These are phyloP conservation scores for Candida chauliodis DNA, from an alignment of 805 yeast species.

Conservation along the genomic window DNA sequence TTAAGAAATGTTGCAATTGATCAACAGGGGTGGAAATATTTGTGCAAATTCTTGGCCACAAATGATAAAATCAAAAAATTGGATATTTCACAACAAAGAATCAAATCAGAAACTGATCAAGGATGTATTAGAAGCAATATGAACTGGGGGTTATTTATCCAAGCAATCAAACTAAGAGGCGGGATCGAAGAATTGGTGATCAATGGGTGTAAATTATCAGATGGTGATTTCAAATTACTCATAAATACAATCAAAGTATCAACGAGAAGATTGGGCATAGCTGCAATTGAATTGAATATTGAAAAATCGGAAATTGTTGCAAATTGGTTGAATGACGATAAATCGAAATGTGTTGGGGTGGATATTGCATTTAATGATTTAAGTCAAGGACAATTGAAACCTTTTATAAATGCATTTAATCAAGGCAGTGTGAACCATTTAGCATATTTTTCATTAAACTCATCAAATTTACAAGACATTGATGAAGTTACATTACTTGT, in stretches of 20 bases:
- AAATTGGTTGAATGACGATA: slow-evolving; percentile 44
- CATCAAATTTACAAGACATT: slow-evolving; percentile 44
- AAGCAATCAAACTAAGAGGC: slow-evolving; percentile 40
- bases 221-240: slow-evolving; percentile 37
- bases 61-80: slow-evolving; percentile 45
- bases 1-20: slow-evolving; percentile 55
- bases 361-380: slow-evolving; percentile 56
- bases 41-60: slow-evolving; percentile 46
- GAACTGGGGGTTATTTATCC: slow-evolving; percentile 52
- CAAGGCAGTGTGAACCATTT: slow-evolving; percentile 28
- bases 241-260: slow-evolving; percentile 39
- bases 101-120: slow-evolving; percentile 43
- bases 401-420: slow-evolving; percentile 42
- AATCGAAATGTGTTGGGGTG: slow-evolving; percentile 49
- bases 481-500: slow-evolving; percentile 36
- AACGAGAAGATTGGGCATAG: slow-evolving; percentile 53
- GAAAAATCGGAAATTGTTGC: slow-evolving; percentile 41
- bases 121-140: slow-evolving; percentile 39
- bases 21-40: slow-evolving; percentile 45
- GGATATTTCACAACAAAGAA: slow-evolving; percentile 55
- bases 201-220: slow-evolving; percentile 51
- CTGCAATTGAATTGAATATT: slow-evolving; percentile 45
- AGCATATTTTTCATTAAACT: slow-evolving; percentile 50
- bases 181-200: slow-evolving; percentile 58
- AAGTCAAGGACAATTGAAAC: slow-evolving; percentile 43